Evolutionary conservation across 1,284 basidiomycete species (phyloP).

Genomic region (Apiotrichum sp.): DNA sequence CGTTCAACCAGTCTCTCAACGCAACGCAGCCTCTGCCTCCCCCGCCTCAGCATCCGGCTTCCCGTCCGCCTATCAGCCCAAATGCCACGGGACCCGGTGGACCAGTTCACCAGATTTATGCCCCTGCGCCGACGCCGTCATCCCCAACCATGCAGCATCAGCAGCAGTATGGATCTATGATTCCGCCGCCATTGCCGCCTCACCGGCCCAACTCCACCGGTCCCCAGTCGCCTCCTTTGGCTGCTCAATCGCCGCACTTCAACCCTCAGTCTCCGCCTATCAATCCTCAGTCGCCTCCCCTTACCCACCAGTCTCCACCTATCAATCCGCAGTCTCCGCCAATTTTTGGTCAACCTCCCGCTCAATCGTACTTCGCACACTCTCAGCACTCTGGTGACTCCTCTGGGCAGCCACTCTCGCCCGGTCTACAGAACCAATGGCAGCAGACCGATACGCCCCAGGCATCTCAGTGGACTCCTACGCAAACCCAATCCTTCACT

Average conservation of each 20-base stretch:
- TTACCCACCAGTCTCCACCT: too few relatives aligned
- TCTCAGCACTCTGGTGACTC: too few relatives aligned
- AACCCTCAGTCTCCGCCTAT: background rate
- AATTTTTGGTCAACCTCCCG: too few relatives aligned
- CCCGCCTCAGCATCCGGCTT: background rate
- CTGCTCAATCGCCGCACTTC: background rate
- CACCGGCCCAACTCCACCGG: background rate
- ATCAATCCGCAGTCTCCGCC: too few relatives aligned
- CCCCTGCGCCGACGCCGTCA: background rate
- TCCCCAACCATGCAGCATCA: background rate
- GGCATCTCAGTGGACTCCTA: too few relatives aligned
- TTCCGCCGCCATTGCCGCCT: background rate
- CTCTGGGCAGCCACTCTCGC: background rate
- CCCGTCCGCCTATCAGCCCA: background rate
- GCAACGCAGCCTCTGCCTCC: background rate
- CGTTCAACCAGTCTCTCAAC: background rate
- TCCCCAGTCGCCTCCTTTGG: background rate
- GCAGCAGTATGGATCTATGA: background rate
- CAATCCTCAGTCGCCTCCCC: background rate
- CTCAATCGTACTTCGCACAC: too few relatives aligned
- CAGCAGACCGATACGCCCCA: too few relatives aligned
- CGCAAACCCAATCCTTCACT: too few relatives aligned
- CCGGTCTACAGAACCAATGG: too few relatives aligned
- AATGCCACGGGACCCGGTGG: background rate
- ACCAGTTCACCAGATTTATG: background rate